phyloP scores from a whole-genome alignment of 768 basidiomycete genomes.

The Phaeotremella skinneri region DNA sequence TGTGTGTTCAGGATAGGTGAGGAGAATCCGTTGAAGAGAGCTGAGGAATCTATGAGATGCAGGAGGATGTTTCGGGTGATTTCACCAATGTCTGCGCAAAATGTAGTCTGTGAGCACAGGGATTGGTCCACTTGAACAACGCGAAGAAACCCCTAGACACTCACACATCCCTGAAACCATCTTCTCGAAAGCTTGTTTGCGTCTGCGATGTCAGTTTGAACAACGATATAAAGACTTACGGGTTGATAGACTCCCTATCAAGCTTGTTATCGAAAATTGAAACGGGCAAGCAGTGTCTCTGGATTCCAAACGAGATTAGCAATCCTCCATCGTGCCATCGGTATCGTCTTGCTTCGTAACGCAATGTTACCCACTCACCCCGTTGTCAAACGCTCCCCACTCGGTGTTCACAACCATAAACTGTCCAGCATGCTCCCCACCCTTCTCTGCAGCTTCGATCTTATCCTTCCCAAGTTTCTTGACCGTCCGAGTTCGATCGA shows the following conservation, averaged over 20 bases:
- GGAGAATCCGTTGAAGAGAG: slow-evolving; percentile 75
- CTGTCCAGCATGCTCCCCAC: slow-evolving; percentile 54
- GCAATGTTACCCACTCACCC: slow-evolving; percentile 58
- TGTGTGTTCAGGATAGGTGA: slow-evolving; percentile 74
- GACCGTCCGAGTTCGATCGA: slow-evolving; percentile 81
- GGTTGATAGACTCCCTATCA: slow-evolving; percentile 92
- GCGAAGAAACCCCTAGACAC: slow-evolving; percentile 10
- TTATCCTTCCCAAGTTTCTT: slow-evolving; percentile 71
- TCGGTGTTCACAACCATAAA: slow-evolving; percentile 96
- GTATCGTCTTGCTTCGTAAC: too few species aligned
- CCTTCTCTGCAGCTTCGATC: slow-evolving; percentile 47
- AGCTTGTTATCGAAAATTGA: slow-evolving; percentile 88
- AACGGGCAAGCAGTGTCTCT: slow-evolving; percentile 79
- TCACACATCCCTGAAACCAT: slow-evolving; percentile 93
- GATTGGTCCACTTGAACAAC: background rate
- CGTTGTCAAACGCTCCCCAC: slow-evolving; percentile 98
- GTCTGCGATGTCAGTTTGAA: slow-evolving; percentile 37
- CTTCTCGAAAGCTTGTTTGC: slow-evolving; percentile 92
- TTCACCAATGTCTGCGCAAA: slow-evolving; percentile 71
- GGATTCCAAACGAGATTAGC: background rate
- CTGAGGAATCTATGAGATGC: slow-evolving; percentile 61
- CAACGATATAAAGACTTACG: slow-evolving; percentile 51
- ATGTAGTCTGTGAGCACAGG: slow-evolving; percentile 3
- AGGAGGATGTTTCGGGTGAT: slow-evolving; percentile 80
- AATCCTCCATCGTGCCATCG: too few species aligned